These are phyloP conservation scores for Rhizophora apiculata DNA, from an alignment of 345 rosid species.

Conservation along the genomic window DNA sequence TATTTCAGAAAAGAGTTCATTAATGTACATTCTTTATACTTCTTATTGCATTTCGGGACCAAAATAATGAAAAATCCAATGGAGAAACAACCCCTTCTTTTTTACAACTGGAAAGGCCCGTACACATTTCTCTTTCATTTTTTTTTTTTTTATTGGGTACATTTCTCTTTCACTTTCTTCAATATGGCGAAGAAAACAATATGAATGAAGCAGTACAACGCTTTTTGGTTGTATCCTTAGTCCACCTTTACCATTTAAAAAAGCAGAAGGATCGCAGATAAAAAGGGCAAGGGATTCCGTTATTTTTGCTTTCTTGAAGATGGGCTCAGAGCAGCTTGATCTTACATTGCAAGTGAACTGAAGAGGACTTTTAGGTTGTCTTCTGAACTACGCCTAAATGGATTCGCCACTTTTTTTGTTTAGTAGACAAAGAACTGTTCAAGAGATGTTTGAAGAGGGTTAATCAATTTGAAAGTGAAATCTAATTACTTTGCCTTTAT, in stretches of 20 bases:
- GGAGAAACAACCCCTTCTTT: background rate
- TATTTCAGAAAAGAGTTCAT: slow-evolving; percentile 17
- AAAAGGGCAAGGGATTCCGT: slow-evolving; percentile 8
- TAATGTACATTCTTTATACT: slow-evolving; percentile 20
- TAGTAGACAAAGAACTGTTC: slow-evolving; percentile 58
- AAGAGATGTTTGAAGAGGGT: slow-evolving; percentile 80
- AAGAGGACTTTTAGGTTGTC: slow-evolving; percentile 26
- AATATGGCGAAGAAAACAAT: too few species aligned
- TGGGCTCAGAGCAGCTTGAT: slow-evolving; percentile 12
- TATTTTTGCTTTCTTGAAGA: slow-evolving; percentile 12
- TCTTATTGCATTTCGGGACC: background rate
- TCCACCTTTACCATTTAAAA: too few species aligned
- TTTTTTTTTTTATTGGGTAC: too few species aligned
- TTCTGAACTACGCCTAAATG: slow-evolving; percentile 36
- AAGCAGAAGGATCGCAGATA: background rate
- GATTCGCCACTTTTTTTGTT: slow-evolving; percentile 58
- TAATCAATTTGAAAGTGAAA: background rate
- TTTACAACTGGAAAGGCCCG: too few species aligned
- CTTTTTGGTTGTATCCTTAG: too few species aligned
- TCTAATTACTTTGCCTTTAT: too few species aligned
- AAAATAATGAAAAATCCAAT: slow-evolving; percentile 12
- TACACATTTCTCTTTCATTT: too few species aligned
- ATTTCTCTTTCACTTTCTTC: too few species aligned
- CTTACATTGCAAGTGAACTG: slow-evolving; percentile 43
- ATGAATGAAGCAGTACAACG: too few species aligned